A percentile compares a stretch with the other conserved stretches of the same genome.
phyloP scores from a whole-genome alignment of 1,284 basidiomycete genomes.

The Fomitopsis pinicola region DNA sequence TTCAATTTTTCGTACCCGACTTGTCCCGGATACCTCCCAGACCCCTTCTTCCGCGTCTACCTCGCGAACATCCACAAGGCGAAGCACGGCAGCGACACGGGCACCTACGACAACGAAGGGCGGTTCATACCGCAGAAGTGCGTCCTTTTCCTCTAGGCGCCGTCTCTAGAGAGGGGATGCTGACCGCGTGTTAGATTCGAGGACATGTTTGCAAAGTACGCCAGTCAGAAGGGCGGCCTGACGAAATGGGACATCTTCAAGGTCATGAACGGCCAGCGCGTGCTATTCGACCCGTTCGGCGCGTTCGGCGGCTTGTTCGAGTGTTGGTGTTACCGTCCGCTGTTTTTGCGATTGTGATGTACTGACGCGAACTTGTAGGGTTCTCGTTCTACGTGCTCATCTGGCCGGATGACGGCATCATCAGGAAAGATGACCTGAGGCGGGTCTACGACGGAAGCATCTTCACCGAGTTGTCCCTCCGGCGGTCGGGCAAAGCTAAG shows the following conservation, averaged over 20 bases:
- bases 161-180: background rate
- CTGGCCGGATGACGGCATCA: constrained; percentile 41
- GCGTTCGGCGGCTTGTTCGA: constrained; percentile 29
- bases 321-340: constrained; percentile 19
- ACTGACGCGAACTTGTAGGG: constrained; percentile 25
- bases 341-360: background rate
- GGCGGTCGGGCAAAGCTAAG: constrained; percentile 9
- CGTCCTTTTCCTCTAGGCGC: background rate
- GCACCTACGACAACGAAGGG: constrained; percentile 40
- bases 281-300: constrained; percentile 33
- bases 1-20: constrained; percentile 33
- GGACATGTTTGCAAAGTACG: constrained; percentile 37
- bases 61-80: constrained; percentile 35
- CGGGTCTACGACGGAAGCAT: constrained; percentile 39
- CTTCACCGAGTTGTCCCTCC: constrained; percentile 19
- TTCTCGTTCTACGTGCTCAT: constrained; percentile 42
- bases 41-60: constrained; percentile 41
- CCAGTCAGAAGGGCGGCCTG: constrained; percentile 10
- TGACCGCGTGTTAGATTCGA: constrained; percentile 25
- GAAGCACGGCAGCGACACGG: constrained; percentile 46
- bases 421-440: constrained; percentile 47
- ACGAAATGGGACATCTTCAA: constrained; percentile 23
- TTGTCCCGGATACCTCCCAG: constrained; percentile 24
- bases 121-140: constrained; percentile 34
- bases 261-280: constrained; percentile 28